Evolutionary conservation across 2,329 filamentous ascomycete species (phyloP), one percentile per base, ranked within the genome.

Genomic region (Diaporthe citrichinensis): DNA sequence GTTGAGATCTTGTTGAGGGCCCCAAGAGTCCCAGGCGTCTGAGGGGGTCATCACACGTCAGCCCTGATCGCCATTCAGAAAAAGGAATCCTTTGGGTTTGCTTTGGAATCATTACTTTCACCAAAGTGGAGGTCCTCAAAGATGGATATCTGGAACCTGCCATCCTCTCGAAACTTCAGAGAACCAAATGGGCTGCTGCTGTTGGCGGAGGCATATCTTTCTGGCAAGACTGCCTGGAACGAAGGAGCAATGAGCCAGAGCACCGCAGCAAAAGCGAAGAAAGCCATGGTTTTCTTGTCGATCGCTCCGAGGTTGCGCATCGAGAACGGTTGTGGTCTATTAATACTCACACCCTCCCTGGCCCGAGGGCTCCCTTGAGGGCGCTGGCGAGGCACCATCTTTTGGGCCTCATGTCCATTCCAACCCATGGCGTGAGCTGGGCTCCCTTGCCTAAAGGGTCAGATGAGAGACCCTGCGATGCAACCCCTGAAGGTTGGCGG

Each of bases 71-170:
- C 46, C 23, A 3, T 28, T 72, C 23, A 31, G 1, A n/a, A 51
- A 53, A 23, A 1, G 44, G 39, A 31, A 9, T 2, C 2, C 1
- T 2, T 41, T 20, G 25, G 2, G 14, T n/a, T 28, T 3, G 23
- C 1, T 12, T 15, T 28, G 15, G 12, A 36, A 28, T 28, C 3
- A 84, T 78, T 83, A 90, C 90, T 89, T 82, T 95, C 93, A 14
- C 92, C 93, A 80, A 93, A 93, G 80, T 95, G 93, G 10, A 95
- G 83, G 78, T 95, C 93, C 39, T 90, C 89, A 76, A 95, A 93
- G 17, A 95, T 87, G 2, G 90, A 84, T 44, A 90, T 84, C 71
- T 89, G 87, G 78, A 90, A 90, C 0, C 84, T 87, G 8, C 87
- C 87, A 59, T 88, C 84, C 1, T 78, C 28, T 12, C 80, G 81